phyloP scores from a whole-genome alignment of 2,329 filamentous ascomycete genomes.

The Epicoccum nigrum region DNA sequence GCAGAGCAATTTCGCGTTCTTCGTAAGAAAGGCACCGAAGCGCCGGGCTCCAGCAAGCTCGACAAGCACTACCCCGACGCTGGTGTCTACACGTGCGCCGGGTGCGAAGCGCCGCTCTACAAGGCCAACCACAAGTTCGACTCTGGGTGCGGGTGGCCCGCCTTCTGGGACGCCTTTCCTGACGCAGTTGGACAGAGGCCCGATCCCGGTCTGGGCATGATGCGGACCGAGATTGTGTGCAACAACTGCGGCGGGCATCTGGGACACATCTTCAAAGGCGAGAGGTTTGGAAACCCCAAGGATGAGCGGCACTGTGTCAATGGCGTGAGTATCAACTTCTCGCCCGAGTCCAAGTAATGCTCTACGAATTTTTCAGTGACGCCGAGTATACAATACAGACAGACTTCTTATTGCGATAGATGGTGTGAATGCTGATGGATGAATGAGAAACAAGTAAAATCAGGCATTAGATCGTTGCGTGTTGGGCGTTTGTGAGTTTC shows the following conservation, averaged over 20 bases:
- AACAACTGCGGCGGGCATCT: slow-evolving; percentile 91
- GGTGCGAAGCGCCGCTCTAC: slow-evolving; percentile 87
- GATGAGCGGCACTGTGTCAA: slow-evolving; percentile 98
- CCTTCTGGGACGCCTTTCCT: slow-evolving; percentile 94
- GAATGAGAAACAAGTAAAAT: neutral
- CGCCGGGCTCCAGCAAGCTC: slow-evolving; percentile 78
- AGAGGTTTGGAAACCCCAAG: slow-evolving; percentile 82
- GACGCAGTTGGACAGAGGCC: slow-evolving; percentile 84
- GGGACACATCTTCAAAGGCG: slow-evolving; percentile 90
- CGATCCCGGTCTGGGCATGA: slow-evolving; percentile 80
- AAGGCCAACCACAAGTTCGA: slow-evolving; percentile 94
- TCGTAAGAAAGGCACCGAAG: slow-evolving; percentile 89
- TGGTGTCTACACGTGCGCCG: slow-evolving; percentile 87
- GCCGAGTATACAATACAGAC: too few relatives aligned
- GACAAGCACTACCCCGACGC: slow-evolving; percentile 80
- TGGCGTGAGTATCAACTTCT: slow-evolving; percentile 86
- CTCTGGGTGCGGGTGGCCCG: slow-evolving; percentile 95
- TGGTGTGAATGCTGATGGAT: neutral
- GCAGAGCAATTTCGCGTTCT: slow-evolving; percentile 95
- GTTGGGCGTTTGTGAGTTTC: too few relatives aligned
- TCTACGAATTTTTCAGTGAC: neutral
- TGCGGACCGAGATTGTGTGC: slow-evolving; percentile 91
- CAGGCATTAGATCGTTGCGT: too few relatives aligned
- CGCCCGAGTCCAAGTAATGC: slow-evolving; percentile 56
- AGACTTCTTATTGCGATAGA: too few relatives aligned